A percentile compares a stretch with the other conserved stretches of the same genome.
Conservation (phyloP, 2,329 filamentous ascomycete genomes). For the Fusarium algeriense region DNA sequence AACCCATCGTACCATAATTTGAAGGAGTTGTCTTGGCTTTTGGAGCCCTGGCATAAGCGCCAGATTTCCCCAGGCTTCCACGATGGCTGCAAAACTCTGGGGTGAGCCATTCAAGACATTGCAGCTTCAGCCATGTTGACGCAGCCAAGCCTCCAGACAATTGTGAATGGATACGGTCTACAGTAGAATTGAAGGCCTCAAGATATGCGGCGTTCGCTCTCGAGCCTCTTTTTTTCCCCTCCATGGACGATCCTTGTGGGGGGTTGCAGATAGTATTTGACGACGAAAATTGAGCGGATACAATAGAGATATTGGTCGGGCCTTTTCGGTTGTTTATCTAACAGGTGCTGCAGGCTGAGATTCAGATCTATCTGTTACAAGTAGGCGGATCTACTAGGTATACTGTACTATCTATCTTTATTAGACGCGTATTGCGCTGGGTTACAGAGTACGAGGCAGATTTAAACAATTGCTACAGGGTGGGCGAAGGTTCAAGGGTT, state of each 20-base stretch:
- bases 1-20: conserved; percentile 29
- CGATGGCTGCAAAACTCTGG: conserved; percentile 31
- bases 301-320: conserved; percentile 21
- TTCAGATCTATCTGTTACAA: conserved; percentile 3
- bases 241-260: conserved; percentile 29
- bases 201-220: conserved; percentile 10
- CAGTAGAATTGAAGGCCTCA: conserved; percentile 22
- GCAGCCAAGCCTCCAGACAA: conserved; percentile 31
- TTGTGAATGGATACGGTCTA: conserved; percentile 7
- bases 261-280: conserved; percentile 1
- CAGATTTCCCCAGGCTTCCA: conserved; percentile 36
- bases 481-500: conserved; percentile 3
- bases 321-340: conserved; percentile 34
- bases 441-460: conserved; percentile 2
- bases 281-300: conserved; percentile 26
- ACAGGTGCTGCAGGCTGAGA: conserved; percentile 6
- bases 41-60: conserved; percentile 22
- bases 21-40: conserved; percentile 17
- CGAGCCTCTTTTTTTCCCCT: background rate
- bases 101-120: conserved; percentile 15
- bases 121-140: conserved; percentile 14
- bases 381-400: background rate
- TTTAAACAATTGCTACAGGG: conserved; percentile 10
- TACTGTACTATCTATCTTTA: background rate
- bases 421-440: conserved; percentile 6